phyloP scores from a whole-genome alignment of 352 stramenopile genomes.

The Globisporangium yorkense region DNA sequence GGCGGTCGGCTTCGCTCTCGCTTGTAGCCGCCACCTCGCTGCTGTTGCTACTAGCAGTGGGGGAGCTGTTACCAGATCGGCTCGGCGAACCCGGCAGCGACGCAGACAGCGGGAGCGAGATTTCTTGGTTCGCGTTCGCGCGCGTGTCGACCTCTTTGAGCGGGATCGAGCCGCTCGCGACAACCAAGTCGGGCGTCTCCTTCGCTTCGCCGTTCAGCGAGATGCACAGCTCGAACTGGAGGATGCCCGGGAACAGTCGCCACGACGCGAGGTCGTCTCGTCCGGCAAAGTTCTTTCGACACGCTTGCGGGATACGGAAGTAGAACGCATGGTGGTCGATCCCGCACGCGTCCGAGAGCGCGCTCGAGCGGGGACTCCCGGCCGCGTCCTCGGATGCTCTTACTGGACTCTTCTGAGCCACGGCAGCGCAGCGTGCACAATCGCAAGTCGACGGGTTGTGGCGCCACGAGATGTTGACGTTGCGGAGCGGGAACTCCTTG shows the following conservation, averaged over 20 bases:
- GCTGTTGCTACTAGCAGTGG: neutral
- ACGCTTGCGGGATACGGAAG: slow-evolving; percentile 73
- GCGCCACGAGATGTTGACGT: slow-evolving; percentile 78
- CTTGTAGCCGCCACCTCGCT: slow-evolving; percentile 1
- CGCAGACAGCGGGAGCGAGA: slow-evolving; percentile 31
- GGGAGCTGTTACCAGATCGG: neutral
- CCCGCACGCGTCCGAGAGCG: slow-evolving; percentile 22
- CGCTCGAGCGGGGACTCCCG: neutral
- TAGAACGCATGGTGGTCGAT: slow-evolving; percentile 82
- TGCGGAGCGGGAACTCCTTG: slow-evolving; percentile 65
- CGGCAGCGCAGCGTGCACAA: slow-evolving; percentile 38
- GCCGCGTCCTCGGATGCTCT: slow-evolving; percentile 5
- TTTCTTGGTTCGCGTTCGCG: slow-evolving; percentile 25
- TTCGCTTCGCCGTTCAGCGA: slow-evolving; percentile 65
- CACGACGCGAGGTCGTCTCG: slow-evolving; percentile 73
- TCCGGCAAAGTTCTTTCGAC: slow-evolving; percentile 70
- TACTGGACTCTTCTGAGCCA: slow-evolving; percentile 16
- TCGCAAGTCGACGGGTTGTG: slow-evolving; percentile 41
- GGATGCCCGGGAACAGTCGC: slow-evolving; percentile 60
- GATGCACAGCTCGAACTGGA: slow-evolving; percentile 74
- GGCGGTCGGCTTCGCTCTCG: slow-evolving; percentile 24
- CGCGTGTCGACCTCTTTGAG: slow-evolving; percentile 31
- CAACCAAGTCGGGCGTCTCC: slow-evolving; percentile 56
- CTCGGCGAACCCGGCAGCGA: slow-evolving; percentile 15
- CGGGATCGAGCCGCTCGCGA: slow-evolving; percentile 43